Evolutionary conservation across 257 asterid genomes (phyloP).

Genomic region (Solanum rostratum): DNA sequence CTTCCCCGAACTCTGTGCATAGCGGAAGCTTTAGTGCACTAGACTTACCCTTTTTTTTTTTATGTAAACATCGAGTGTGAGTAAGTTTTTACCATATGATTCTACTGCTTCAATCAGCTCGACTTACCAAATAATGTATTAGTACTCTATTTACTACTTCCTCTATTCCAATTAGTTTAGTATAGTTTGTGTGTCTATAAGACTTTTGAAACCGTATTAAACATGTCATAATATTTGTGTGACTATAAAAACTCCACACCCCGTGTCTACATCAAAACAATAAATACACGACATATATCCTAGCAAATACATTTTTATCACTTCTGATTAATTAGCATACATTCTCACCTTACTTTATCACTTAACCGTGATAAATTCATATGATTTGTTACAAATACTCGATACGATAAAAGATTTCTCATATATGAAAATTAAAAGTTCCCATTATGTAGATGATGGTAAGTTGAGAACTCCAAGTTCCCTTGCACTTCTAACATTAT

Average conservation of each 20-base stretch:
- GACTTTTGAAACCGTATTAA: not conserved
- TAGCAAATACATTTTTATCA: not conserved
- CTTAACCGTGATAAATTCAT: not conserved
- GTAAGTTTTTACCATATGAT: not conserved
- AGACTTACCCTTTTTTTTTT: no score
- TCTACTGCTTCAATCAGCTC: not conserved
- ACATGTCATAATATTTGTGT: not conserved
- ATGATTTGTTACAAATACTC: not conserved
- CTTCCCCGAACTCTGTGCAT: no score
- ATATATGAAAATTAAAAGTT: not conserved
- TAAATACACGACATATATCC: not conserved
- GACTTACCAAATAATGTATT: not conserved
- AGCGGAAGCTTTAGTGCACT: no score
- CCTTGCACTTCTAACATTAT: constrained; percentile 5
- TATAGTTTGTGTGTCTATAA: not conserved
- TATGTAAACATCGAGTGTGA: not conserved
- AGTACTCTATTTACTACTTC: no score
- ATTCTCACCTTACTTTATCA: not conserved
- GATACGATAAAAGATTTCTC: not conserved
- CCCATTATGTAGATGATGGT: not conserved
- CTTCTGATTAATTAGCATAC: no score
- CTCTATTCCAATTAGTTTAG: no score
- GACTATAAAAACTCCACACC: not conserved
- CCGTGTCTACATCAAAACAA: not conserved
- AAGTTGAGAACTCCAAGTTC: constrained; percentile 2